Evolutionary conservation across 495 filamentous ascomycete species (phyloP), one percentile per base, ranked within the genome.

Genomic region (Venustampulla echinocandica): DNA sequence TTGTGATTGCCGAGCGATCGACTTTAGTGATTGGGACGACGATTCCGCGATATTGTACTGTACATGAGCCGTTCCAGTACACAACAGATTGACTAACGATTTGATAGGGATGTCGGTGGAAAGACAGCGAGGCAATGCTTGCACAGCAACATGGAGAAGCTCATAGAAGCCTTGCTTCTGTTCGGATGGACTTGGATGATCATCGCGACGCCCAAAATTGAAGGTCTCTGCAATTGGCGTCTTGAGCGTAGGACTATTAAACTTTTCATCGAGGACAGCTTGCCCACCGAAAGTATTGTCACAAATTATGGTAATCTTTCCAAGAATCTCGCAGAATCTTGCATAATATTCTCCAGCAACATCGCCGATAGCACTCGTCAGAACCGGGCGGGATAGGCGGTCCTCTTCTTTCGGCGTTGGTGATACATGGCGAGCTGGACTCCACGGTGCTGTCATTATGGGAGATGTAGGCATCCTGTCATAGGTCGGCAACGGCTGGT

Each of bases 211-310:
- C 18, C 71, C 61, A 52, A 99, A 99, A 42, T 84, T 89, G 61
- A 97, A 99, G 0, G 90, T 88, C 48, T 96, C 90, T 5, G 90
- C 73, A 44, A 96, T 86, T 1, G 93, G 93, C 0, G 93, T 97
- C 60, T 94, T 95, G 0, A 90, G 89, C 0, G 85, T 86, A 15
- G 79, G 74, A 47, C 82, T 77, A 44, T 81, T 81, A 61, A 96
- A 93, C 61, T 94, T 95, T 62, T 99, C 93, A 53, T 99, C 92
- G 36, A 97, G 64, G 1, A 85, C 86, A 20, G 89, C 92, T 62
- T 99, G 92, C 3, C 92, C 92, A 42, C 93, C 93, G 63, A 97
- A 97, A 4, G 90, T 84, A 49, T 92, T 90, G 61, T 97, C 90
- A 62, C 92, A 97, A 10, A 97, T 79, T 23, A 95, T 80, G 1